Percentiles rank a stretch among this genome's conserved stretches.
phyloP scores from a whole-genome alignment of 2,329 filamentous ascomycete genomes.

The Bretziella fagacearum region DNA sequence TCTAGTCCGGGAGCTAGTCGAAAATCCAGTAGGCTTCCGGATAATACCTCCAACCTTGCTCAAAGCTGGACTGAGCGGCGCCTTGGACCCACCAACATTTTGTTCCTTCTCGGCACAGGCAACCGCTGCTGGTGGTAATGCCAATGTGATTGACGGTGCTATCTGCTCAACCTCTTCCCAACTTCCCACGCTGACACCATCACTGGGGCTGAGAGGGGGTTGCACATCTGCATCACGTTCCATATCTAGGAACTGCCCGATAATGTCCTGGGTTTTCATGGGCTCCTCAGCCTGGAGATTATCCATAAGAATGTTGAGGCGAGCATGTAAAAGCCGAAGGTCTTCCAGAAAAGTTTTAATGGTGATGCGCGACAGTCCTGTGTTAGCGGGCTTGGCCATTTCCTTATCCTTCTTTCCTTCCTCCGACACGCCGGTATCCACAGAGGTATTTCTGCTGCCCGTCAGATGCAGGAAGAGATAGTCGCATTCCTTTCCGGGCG shows the following conservation, averaged over 20 bases:
- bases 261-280: slow-evolving; percentile 48
- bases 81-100: not conserved
- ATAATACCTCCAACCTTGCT: slow-evolving; percentile 14
- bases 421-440: slow-evolving; percentile 20
- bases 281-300: slow-evolving; percentile 59
- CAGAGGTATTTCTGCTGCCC: slow-evolving; percentile 23
- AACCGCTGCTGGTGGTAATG: slow-evolving; percentile 28
- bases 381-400: slow-evolving; percentile 17
- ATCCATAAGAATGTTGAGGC: slow-evolving; percentile 72
- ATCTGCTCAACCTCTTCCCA: slow-evolving; percentile 31
- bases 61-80: slow-evolving; percentile 8
- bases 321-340: slow-evolving; percentile 60
- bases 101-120: slow-evolving; percentile 17
- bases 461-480: slow-evolving; percentile 61
- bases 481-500: slow-evolving; percentile 82
- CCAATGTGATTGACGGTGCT: slow-evolving; percentile 42
- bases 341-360: slow-evolving; percentile 91
- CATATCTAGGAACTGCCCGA: slow-evolving; percentile 57
- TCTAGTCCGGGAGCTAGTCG: slow-evolving; percentile 23
- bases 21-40: slow-evolving; percentile 8
- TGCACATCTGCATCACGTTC: slow-evolving; percentile 35
- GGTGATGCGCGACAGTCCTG: slow-evolving; percentile 55
- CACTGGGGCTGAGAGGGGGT: slow-evolving; percentile 33
- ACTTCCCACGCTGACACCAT: slow-evolving; percentile 29
- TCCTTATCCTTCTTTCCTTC: not conserved